Base-by-base conservation (phyloP, 1,284 basidiomycete genomes). In the Melampsora medusae region DNA sequence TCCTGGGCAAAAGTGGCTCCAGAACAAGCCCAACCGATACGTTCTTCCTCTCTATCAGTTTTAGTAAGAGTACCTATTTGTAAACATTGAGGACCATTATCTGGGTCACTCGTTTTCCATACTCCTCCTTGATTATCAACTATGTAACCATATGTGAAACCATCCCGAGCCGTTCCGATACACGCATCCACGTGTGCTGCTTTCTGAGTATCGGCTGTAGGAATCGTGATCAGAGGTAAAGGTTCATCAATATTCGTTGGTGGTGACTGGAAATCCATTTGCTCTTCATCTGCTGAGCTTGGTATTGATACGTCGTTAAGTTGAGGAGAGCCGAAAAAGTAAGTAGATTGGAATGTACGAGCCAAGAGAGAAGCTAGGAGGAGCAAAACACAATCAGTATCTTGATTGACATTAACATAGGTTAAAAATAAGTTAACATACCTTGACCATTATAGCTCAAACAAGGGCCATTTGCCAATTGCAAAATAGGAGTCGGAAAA, bases 331-430 rank as follows among this genome's bases (percentile, higher is more conserved):
- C 50, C 53, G 49, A 75, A 68, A 17, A 75, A 56, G n/a, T 22
- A 67, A 19, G 73, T 75, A 46, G 73, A 35, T n/a, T 75, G 64
- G 48, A 67, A 56, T 16, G 73, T 61, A 10, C 73, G 73, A 17
- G 73, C 73, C n/a, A 75, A 65, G 22, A 67, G 49, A 35, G 62
- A 38, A 6, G 65, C 73, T 68, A n/a, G n/a, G n/a, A 42, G 3
- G 19, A 25, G 33, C 35, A n/a, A 60, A 42, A 33, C 25, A 25
- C 28, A 22, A 48, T 49, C 10, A 64, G 49, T 59, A 65, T 33
- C n/a, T 42, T n/a, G 22, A 60, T 42, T 25, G n/a, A 50, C 14
- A 1, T 56, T 6, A 31, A 16, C 28, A 53, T 16, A 25, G 14
- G 12, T 42, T 0, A 48, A 53, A 68, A 49, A 38, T 28, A 17